Evolutionary conservation across 1,139 yeast genomes (phyloP).

Genomic region (Candida smagusa): DNA sequence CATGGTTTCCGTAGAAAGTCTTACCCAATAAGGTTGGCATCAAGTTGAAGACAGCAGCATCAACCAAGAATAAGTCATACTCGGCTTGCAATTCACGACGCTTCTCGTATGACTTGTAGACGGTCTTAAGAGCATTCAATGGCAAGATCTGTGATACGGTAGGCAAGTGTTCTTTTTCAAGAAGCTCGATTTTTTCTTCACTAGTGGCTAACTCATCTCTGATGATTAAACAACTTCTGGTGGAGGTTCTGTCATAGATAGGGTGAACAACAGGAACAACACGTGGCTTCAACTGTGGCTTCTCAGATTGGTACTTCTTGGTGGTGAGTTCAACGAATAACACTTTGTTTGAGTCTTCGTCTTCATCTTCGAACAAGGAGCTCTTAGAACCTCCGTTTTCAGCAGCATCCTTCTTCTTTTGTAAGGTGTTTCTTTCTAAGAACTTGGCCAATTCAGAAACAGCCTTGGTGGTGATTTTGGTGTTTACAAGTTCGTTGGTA

Average conservation of each 20-base stretch:
- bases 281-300: conserved; percentile 72
- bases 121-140: conserved; percentile 58
- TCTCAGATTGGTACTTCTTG: conserved; percentile 59
- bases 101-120: conserved; percentile 66
- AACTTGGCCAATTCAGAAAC: conserved; percentile 51
- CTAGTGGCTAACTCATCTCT: conserved; percentile 62
- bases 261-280: conserved; percentile 54
- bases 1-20: conserved; percentile 56
- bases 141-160: conserved; percentile 49
- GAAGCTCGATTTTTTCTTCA: conserved; percentile 56
- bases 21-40: conserved; percentile 85
- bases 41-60: conserved; percentile 74
- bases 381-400: conserved; percentile 26
- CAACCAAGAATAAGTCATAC: conserved; percentile 76
- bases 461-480: conserved; percentile 35
- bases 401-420: conserved; percentile 21
- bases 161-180: conserved; percentile 54
- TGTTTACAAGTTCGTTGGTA: conserved; percentile 6
- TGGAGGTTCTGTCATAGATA: conserved; percentile 40
- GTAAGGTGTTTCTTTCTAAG: conserved; percentile 15
- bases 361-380: conserved; percentile 37
- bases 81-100: conserved; percentile 60
- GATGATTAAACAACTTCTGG: conserved; percentile 67
- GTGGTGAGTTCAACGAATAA: conserved; percentile 60
- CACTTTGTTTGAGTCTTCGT: conserved; percentile 52